phyloP scores from a whole-genome alignment of 805 yeast genomes.

The Brettanomyces sp. region DNA sequence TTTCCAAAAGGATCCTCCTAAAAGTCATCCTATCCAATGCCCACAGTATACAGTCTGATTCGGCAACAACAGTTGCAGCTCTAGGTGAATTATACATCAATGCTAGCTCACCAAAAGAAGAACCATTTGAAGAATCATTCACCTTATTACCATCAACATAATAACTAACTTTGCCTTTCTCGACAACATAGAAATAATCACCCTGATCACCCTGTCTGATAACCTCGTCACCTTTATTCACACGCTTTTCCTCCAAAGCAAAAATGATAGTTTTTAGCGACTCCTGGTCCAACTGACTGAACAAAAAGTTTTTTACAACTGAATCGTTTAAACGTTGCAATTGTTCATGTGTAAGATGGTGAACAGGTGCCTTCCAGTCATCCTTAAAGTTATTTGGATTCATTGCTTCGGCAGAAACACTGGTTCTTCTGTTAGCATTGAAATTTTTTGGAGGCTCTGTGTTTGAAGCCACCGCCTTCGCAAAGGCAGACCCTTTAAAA shows the following conservation, averaged over 20 bases:
- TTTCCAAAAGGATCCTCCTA: constrained; percentile 82
- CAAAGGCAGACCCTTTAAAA: constrained; percentile 14
- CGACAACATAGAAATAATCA: constrained; percentile 82
- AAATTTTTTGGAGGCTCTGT: constrained; percentile 29
- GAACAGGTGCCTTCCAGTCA: constrained; percentile 66
- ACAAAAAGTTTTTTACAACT: constrained; percentile 75
- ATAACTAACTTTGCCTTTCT: constrained; percentile 76
- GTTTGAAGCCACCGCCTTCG: constrained; percentile 32
- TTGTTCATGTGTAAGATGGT: constrained; percentile 55
- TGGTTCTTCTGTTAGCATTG: constrained; percentile 77
- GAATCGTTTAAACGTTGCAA: constrained; percentile 57
- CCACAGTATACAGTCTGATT: constrained; percentile 71
- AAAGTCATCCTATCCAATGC: constrained; percentile 90
- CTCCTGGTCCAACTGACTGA: constrained; percentile 72
- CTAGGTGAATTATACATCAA: constrained; percentile 96
- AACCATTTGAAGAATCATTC: constrained; percentile 71
- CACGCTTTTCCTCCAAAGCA: constrained; percentile 71
- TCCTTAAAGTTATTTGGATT: constrained; percentile 66
- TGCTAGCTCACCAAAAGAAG: constrained; percentile 94
- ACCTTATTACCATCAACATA: constrained; percentile 64
- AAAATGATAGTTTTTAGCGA: constrained; percentile 68
- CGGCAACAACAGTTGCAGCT: constrained; percentile 86
- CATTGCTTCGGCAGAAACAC: constrained; percentile 83
- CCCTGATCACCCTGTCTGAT: constrained; percentile 93
- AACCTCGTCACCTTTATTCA: constrained; percentile 50